These are phyloP conservation scores for Basidioascus undulatus DNA, from an alignment of 768 basidiomycete species.

Conservation along the genomic window DNA sequence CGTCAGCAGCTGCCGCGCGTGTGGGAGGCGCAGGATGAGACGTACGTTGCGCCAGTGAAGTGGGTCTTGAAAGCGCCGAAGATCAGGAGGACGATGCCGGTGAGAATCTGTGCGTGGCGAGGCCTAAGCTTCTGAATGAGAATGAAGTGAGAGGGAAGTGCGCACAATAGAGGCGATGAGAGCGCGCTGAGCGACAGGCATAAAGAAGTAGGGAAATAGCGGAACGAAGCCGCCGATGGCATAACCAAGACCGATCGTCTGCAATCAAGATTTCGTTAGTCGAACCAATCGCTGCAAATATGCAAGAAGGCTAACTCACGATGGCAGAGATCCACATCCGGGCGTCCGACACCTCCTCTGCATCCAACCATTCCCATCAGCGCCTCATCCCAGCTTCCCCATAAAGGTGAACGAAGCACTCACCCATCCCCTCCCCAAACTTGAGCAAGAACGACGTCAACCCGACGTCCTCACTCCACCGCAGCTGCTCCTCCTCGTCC, in stretches of 20 bases:
- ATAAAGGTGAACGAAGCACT: constrained; percentile 13
- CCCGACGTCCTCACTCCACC: constrained; percentile 57
- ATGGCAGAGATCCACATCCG: constrained; percentile 75
- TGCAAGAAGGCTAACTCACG: too few species aligned
- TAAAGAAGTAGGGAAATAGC: constrained; percentile 41
- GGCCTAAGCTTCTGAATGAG: constrained; percentile 4
- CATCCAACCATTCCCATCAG: neutral
- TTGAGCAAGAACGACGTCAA: constrained; percentile 82
- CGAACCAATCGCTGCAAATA: too few species aligned
- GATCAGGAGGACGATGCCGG: constrained; percentile 58
- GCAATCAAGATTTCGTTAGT: too few species aligned
- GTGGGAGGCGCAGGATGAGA: neutral
- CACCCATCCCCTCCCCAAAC: constrained; percentile 80
- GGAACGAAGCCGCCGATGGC: constrained; percentile 83
- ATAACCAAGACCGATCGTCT: too few species aligned
- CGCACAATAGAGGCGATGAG: neutral
- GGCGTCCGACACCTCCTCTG: constrained; percentile 68
- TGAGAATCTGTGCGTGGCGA: too few species aligned
- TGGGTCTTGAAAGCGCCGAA: constrained; percentile 44
- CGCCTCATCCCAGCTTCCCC: neutral
- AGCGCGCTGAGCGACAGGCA: neutral
- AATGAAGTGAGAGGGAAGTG: constrained; percentile 1
- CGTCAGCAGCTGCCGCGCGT: neutral
- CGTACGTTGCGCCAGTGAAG: constrained; percentile 21
- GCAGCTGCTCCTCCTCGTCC: constrained; percentile 32